Base-by-base conservation (phyloP, 768 basidiomycete genomes). In the Pleurotus eryngii region DNA sequence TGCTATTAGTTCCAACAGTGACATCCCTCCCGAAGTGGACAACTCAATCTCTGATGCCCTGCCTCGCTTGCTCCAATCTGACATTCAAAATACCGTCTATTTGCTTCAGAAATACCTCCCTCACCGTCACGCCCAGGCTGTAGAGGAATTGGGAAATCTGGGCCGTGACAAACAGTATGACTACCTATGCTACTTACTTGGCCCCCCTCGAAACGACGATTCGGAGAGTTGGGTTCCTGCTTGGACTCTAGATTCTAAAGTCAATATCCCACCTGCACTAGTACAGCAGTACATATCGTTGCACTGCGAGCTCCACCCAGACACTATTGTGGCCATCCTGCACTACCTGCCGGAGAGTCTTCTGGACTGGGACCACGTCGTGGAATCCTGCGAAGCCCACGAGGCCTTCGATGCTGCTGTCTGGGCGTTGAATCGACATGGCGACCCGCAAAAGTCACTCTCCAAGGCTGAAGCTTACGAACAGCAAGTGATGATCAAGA, bases 151-250 rank as follows among this genome's bases (percentile, higher is more conserved):
- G 24, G 72, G 70, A 11, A 66, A 75, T 0, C 65, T 72, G 17
- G 73, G 71, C 5, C 80, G 84, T 39, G 75, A 73, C 45, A 77
- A 80, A 48, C 86, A 86, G 57, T 89, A 90, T 61, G 74, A 81
- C 6, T 99, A 99, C 70, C 82, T 98, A 5, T 81, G 81, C 11
- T 81, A 79, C 62, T 77, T 99, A 5, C 74, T 96, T 14, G 80
- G 85, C 15, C 84, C 83, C 7, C 73, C 74, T 15, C 69, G 69
- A 46, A 79, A 84, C 5, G 74, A 72, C 27, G 78, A 80, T 27
- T 66, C 69, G 43, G 57, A 61, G 4, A 48, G 57, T 11, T 42
- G 18, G 14, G 22, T 54, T 15, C 62, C 66, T 39, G 61, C 60
- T 9, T 66, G 61, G 11, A 57, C 64, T 53, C 58, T 64, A 6